Conservation (phyloP, 768 basidiomycete species). For the Lactarius hengduanensis region DNA sequence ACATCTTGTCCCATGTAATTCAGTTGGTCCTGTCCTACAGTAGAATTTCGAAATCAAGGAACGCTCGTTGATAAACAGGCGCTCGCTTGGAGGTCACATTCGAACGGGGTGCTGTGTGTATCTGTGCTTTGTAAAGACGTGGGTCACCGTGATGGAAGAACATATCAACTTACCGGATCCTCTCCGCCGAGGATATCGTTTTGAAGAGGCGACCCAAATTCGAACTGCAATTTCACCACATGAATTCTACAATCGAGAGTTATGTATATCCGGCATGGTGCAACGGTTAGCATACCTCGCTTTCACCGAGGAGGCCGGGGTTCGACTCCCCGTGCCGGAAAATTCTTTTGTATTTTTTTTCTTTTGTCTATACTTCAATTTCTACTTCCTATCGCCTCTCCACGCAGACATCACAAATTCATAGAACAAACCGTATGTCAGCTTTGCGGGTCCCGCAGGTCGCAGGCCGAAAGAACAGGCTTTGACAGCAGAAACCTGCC, state of each 20-base stretch:
- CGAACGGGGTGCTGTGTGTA: not conserved
- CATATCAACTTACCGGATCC: too few relatives aligned
- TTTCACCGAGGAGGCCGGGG: constrained; percentile 29
- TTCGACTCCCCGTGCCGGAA: constrained; percentile 28
- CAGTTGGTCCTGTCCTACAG: not conserved
- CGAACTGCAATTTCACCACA: not conserved
- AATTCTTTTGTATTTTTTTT: not conserved
- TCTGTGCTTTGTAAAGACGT: not conserved
- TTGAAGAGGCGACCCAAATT: constrained; percentile 2
- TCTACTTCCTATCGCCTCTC: not conserved
- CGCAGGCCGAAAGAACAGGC: not conserved
- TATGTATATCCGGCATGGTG: constrained; percentile 24
- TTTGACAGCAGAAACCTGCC: not conserved
- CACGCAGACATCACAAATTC: not conserved
- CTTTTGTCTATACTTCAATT: too few relatives aligned
- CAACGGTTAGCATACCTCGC: constrained; percentile 28
- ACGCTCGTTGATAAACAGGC: not conserved
- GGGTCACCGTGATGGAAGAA: not conserved
- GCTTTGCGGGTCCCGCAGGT: not conserved
- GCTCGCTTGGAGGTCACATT: not conserved
- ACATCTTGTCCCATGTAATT: not conserved
- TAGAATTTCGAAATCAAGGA: not conserved
- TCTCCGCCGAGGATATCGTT: not conserved
- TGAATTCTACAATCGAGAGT: not conserved
- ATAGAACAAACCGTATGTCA: too few relatives aligned